Conservation (phyloP, 2,329 filamentous ascomycete genomes). For the Ceratocystiopsis brevicomis region DNA sequence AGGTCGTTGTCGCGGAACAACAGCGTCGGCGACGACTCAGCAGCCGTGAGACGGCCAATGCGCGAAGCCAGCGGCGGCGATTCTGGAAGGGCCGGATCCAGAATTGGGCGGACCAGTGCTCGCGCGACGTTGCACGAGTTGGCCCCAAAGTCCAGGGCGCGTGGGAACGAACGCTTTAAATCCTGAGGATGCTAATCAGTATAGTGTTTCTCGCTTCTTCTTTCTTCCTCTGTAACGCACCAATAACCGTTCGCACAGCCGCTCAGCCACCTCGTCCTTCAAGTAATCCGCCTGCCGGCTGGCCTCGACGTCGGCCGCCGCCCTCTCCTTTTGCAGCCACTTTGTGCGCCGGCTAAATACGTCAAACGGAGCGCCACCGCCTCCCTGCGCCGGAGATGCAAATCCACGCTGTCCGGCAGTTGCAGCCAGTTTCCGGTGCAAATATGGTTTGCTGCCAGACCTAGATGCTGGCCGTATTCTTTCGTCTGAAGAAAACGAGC, state of each 20-base stretch:
- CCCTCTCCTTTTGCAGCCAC: slow-evolving; percentile 79
- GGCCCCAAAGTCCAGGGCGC: slow-evolving; percentile 79
- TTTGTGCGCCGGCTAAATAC: slow-evolving; percentile 84
- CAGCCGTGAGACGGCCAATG: slow-evolving; percentile 57
- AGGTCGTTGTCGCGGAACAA: slow-evolving; percentile 62
- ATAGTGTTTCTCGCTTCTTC: slow-evolving; percentile 1
- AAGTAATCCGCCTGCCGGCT: slow-evolving; percentile 80
- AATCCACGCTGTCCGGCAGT: slow-evolving; percentile 37
- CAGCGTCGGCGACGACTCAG: slow-evolving; percentile 60
- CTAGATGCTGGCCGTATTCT: no score
- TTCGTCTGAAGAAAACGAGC: no score
- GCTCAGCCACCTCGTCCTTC: slow-evolving; percentile 73
- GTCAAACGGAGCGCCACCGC: slow-evolving; percentile 57
- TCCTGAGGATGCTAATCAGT: slow-evolving; percentile 33
- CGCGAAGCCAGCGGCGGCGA: slow-evolving; percentile 49
- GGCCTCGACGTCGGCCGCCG: slow-evolving; percentile 47
- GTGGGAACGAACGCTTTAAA: slow-evolving; percentile 73
- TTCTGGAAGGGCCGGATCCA: slow-evolving; percentile 38
- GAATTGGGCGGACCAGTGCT: slow-evolving; percentile 53
- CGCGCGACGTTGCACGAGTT: slow-evolving; percentile 90
- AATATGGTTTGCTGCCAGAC: no score
- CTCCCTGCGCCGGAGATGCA: slow-evolving; percentile 44
- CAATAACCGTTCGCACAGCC: slow-evolving; percentile 70
- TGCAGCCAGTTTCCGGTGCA: slow-evolving; percentile 13
- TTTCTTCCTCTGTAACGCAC: slow-evolving; percentile 20